Base-by-base conservation (phyloP, 768 basidiomycete genomes). In the Podaxis pistillaris region DNA sequence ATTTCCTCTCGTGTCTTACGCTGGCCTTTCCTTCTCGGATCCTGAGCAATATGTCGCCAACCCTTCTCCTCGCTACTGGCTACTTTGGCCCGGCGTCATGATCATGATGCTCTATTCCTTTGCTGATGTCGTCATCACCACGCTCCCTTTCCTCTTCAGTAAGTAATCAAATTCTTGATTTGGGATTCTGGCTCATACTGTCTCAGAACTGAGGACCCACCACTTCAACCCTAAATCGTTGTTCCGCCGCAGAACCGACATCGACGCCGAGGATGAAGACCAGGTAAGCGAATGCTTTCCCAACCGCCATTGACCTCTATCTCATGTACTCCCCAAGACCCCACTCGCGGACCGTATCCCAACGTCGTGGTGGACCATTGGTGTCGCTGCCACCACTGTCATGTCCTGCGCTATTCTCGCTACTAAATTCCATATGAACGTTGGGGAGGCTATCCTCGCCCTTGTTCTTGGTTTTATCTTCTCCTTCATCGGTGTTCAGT, bases 401-500 rank as follows among this genome's bases (percentile, higher is more conserved):
- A 73, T 85, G 68, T 82, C 76, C 49, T 79, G 79, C 65, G 76
- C 81, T 11, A 82, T 87, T 58, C 81, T 86, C 61, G 78, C 80
- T 12, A 84, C 81, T 24, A 75, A 80, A 50, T 86, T 83, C 76
- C 68, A 78, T 65, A 79, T 84, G 78, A 84, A 83, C 63, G 83
- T 86, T 63, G 85, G 85, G 33, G 83, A 84, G 56, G 81, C 79
- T 30, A 73, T 87, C 68, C 79, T 87, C 50, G 72, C 85, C 8
- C 80, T 88, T 52, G 24, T 88, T 62, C 79, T 87, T 46, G 83
- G 83, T 36, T 88, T 87, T 76, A 50, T 87, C 46, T 89, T 88
- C 75, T 85, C 86, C 33, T 87, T 89, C 74, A 83, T 88, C 65
- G 86, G 83, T 46, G 85, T 86, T 8, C 86, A 87, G 69, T 84